phyloP scores from a whole-genome alignment of 2,329 filamentous ascomycete genomes.

The Claviceps digitariae region DNA sequence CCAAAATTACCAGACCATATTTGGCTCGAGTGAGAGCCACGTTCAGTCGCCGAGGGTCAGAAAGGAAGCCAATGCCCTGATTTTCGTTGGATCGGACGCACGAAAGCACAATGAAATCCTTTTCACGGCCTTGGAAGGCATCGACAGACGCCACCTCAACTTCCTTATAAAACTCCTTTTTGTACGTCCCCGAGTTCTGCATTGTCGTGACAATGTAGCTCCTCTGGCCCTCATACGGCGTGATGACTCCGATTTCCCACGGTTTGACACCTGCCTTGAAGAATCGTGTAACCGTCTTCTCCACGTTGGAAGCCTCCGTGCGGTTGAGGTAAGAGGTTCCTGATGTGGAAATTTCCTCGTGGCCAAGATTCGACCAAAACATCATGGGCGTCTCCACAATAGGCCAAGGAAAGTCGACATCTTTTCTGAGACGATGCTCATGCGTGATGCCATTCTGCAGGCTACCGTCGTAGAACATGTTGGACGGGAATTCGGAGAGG shows the following conservation, averaged over 20 bases:
- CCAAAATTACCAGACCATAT: slow-evolving; percentile 89
- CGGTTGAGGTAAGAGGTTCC: slow-evolving; percentile 97
- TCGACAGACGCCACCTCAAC: slow-evolving; percentile 97
- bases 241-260: slow-evolving; percentile 90
- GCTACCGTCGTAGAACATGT: slow-evolving; percentile 99
- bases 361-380: slow-evolving; percentile 98
- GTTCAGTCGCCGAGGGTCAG: slow-evolving; percentile 91
- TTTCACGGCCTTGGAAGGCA: slow-evolving; percentile 96
- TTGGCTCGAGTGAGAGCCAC: slow-evolving; percentile 94
- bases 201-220: slow-evolving; percentile 99
- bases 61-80: slow-evolving; percentile 97
- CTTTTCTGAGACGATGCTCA: slow-evolving; percentile 73
- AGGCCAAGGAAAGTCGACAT: slow-evolving; percentile 98
- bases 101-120: slow-evolving; percentile 96
- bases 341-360: slow-evolving; percentile 94
- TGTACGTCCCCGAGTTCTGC: slow-evolving; percentile 94
- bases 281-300: slow-evolving; percentile 96
- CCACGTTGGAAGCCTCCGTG: slow-evolving; percentile 91
- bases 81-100: slow-evolving; percentile 98
- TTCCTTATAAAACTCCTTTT: slow-evolving; percentile 97
- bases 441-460: slow-evolving; percentile 93
- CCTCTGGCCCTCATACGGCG: slow-evolving; percentile 93
- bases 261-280: slow-evolving; percentile 98
- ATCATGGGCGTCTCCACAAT: slow-evolving; percentile 94
- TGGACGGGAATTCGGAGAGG: slow-evolving; percentile 91